These are phyloP conservation scores for Populus alba DNA, from an alignment of 345 rosid genomes.

Conservation along the genomic window DNA sequence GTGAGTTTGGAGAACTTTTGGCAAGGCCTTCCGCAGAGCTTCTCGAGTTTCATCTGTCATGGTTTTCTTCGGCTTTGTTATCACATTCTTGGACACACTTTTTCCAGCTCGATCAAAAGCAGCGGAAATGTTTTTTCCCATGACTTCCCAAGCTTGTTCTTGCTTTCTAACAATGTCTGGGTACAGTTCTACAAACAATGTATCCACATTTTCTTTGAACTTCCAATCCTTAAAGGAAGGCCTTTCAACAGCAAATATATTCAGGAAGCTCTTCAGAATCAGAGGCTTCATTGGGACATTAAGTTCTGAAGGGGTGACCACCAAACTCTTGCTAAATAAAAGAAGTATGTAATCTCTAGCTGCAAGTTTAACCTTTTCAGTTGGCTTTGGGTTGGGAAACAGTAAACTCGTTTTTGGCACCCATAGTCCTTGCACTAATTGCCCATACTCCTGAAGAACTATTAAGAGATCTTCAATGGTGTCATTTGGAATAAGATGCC, in stretches of 20 bases:
- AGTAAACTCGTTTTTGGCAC: constrained; percentile 52
- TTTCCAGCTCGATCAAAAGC: constrained; percentile 22
- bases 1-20: constrained; percentile 62
- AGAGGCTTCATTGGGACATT: constrained; percentile 16
- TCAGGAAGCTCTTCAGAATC: constrained; percentile 34
- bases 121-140: constrained; percentile 22
- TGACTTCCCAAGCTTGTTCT: constrained; percentile 26
- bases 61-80: constrained; percentile 33
- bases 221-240: constrained; percentile 50
- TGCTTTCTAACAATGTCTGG: constrained; percentile 48
- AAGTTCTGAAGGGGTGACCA: constrained; percentile 27
- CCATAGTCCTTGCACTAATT: constrained; percentile 89
- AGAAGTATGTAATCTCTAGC: constrained; percentile 56
- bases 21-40: constrained; percentile 66
- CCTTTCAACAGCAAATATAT: constrained; percentile 46
- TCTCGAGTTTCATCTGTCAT: constrained; percentile 62
- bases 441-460: constrained; percentile 55
- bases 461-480: constrained; percentile 49
- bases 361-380: constrained; percentile 13
- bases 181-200: constrained; percentile 39
- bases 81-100: constrained; percentile 34
- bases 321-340: constrained; percentile 45
- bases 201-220: constrained; percentile 48
- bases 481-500: constrained; percentile 54
- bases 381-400: constrained; percentile 21